Evolutionary conservation across 1,284 basidiomycete genomes (phyloP).

Genomic region (Microbotryum saponariae): DNA sequence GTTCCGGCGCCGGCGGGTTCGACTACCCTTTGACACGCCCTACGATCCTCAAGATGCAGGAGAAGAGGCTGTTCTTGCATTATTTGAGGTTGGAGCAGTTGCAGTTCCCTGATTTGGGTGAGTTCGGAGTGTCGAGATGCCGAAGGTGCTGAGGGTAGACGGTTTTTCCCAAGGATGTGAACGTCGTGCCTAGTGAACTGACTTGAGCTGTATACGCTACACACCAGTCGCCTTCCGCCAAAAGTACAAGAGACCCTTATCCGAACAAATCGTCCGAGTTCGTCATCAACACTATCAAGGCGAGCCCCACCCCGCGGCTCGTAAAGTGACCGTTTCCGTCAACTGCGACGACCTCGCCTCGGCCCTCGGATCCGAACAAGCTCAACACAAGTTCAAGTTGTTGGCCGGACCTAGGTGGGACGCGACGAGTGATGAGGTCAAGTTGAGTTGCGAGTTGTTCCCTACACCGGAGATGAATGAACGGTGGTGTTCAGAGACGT

Average conservation of each 20-base stretch:
- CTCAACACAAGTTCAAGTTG: conserved; percentile 41
- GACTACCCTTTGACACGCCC: conserved; percentile 24
- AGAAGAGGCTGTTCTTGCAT: conserved; percentile 32
- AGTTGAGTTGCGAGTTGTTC: conserved; percentile 41
- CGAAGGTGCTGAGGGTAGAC: background rate
- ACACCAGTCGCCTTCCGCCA: conserved; percentile 35
- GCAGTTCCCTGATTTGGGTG: conserved; percentile 34
- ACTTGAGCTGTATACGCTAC: background rate
- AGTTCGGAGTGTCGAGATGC: background rate
- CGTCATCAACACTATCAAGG: conserved; percentile 42
- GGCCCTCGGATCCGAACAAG: conserved; percentile 17
- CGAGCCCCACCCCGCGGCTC: conserved; percentile 40
- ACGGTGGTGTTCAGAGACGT: conserved; percentile 44
- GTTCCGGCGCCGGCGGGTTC: conserved; percentile 8
- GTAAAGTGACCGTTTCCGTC: conserved; percentile 40
- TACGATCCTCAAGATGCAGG: conserved; percentile 29
- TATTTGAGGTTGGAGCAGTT: conserved; percentile 35
- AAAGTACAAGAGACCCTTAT: conserved; percentile 36
- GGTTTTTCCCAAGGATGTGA: background rate
- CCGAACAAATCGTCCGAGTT: conserved; percentile 32
- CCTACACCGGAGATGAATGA: conserved; percentile 42
- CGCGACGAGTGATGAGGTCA: conserved; percentile 31
- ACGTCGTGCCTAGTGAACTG: background rate
- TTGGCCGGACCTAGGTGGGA: conserved; percentile 39
- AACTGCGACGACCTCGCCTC: conserved; percentile 34